Evolutionary conservation across 2,329 filamentous ascomycete genomes (phyloP).

Genomic region (Corinectria fuckeliana): DNA sequence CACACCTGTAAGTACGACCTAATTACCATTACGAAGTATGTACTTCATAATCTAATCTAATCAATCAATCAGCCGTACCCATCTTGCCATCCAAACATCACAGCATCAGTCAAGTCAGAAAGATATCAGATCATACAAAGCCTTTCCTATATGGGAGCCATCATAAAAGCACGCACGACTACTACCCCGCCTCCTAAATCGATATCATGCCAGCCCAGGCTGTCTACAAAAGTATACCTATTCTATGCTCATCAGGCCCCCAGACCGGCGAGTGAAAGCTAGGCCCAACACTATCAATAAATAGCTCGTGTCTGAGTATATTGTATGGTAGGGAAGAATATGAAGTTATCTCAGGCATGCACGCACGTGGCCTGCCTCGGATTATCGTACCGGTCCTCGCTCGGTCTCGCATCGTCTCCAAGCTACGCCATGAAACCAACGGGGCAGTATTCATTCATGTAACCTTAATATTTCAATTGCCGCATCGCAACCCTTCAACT

Average conservation of each 20-base stretch:
- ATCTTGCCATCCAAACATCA: neutral
- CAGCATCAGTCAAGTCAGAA: neutral
- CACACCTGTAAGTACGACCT: no score
- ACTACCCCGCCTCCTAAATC: neutral
- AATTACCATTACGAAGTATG: no score
- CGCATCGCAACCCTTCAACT: neutral
- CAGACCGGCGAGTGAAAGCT: slow-evolving; percentile 16
- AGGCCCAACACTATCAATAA: neutral
- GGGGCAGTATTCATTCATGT: neutral
- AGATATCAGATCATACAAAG: neutral
- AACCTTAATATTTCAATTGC: neutral
- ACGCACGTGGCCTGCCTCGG: slow-evolving; percentile 3
- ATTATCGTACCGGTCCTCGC: neutral
- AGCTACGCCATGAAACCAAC: neutral
- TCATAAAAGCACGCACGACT: neutral
- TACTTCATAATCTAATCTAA: neutral
- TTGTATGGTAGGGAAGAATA: neutral
- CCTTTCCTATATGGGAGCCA: neutral
- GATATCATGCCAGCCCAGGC: neutral
- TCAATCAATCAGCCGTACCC: neutral
- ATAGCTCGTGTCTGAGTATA: neutral
- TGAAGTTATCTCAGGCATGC: neutral
- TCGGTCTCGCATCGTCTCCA: neutral
- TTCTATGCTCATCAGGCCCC: neutral
- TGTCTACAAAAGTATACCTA: neutral